Base-by-base conservation (phyloP, 164 flowering plant genomes). In the Kalanchoe fedtschenkoi region DNA sequence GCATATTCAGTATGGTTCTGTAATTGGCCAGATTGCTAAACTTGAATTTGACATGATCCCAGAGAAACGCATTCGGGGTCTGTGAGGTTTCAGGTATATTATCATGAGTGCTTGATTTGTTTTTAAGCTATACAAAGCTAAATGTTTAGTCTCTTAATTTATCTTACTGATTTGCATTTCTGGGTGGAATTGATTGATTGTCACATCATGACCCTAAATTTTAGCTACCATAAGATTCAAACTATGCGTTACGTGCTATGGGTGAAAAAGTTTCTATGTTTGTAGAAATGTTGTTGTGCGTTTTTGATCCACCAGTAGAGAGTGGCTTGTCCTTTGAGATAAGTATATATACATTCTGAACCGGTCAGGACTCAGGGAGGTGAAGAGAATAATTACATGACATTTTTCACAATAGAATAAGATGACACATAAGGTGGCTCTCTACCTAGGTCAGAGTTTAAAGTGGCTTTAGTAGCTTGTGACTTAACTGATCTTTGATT, bases 401-500 rank as follows among this genome's bases (percentile, higher is more conserved):
- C 22, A 55, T 64, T 41, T 19, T 39, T 51, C 14, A 16, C 56
- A 51, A 32, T 32, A 30, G 28, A 30, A n/a, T n/a, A n/a, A 21
- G 29, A 29, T 41, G 41, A 39, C 24, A 37, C 29, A 33, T 51
- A 17, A 5, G 8, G 10, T 47, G 56, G 2, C 56, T 24, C n/a
- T n/a, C 32, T 51, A 5, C 26, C n/a, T 51, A 51, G 32, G 56
- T 51, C 26, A 51, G 17, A 51, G 56, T 24, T 51, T 51, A 51
- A 51, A 51, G 56, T 26, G 32, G 26, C 56, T 51, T 51, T 51
- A 51, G 33, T 30, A n/a, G n/a, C n/a, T n/a, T n/a, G n/a, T n/a
- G n/a, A n/a, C n/a, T n/a, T n/a, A n/a, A n/a, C n/a, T n/a, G n/a
- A n/a, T n/a, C n/a, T n/a, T n/a, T n/a, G n/a, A n/a, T n/a, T n/a